Conservation (phyloP, 116 monocot genomes). For the Posidonia oceanica region DNA sequence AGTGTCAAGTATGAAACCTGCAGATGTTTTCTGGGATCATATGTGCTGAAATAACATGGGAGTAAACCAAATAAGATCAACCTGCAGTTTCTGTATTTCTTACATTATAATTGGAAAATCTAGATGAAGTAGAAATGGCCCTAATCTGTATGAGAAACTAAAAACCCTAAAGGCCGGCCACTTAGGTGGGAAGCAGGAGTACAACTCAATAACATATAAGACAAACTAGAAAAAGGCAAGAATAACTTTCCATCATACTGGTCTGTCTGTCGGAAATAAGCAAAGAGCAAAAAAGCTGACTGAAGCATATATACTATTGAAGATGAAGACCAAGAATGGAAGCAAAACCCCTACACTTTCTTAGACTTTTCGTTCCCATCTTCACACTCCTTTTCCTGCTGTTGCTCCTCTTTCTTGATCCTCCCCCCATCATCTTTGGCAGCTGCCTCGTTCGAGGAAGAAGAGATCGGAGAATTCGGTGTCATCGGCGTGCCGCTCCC, state of each 20-base stretch:
- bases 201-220: too few relatives aligned
- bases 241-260: background rate
- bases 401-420: background rate
- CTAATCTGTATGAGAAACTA: too few relatives aligned
- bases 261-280: background rate
- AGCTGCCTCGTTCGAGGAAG: slow-evolving; percentile 1
- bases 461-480: slow-evolving; percentile 3
- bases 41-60: too few relatives aligned
- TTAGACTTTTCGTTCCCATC: slow-evolving; percentile 1
- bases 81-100: too few relatives aligned
- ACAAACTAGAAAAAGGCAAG: too few relatives aligned
- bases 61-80: too few relatives aligned
- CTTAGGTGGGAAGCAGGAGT: too few relatives aligned
- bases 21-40: background rate
- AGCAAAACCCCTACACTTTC: slow-evolving; percentile 2
- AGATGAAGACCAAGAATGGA: background rate
- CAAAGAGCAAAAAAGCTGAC: too few relatives aligned
- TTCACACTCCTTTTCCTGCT: background rate
- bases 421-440: background rate
- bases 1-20: background rate
- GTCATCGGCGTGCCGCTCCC: background rate
- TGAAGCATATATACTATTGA: background rate
- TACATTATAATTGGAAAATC: too few relatives aligned
- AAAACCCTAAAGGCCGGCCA: too few relatives aligned
- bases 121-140: too few relatives aligned